A percentile compares a stretch with the other conserved stretches of the same genome.
Evolutionary conservation across 805 yeast genomes (phyloP).

Genomic region (Lipomyces sp.): DNA sequence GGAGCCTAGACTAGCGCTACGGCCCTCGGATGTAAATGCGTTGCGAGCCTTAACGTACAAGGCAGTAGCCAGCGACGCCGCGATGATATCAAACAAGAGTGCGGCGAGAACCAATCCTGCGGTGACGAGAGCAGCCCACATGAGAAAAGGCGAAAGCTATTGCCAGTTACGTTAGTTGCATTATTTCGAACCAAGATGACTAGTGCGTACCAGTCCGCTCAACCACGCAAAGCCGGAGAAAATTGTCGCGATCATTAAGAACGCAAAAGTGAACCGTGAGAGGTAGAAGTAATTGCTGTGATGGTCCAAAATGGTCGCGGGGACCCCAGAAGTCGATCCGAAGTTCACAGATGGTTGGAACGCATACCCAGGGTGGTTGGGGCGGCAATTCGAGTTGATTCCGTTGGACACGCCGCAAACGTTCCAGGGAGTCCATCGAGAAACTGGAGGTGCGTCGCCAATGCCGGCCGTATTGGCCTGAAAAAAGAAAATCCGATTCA

Average conservation of each 20-base stretch:
- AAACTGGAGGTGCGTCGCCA: constrained; percentile 48
- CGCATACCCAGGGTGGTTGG: constrained; percentile 74
- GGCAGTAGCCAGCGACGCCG: constrained; percentile 64
- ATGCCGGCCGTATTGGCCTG: constrained; percentile 70
- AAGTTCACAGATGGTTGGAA: constrained; percentile 83
- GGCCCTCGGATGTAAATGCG: constrained; percentile 57
- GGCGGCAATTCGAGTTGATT: constrained; percentile 55
- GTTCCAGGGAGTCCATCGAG: constrained; percentile 87
- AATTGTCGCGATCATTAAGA: constrained; percentile 61
- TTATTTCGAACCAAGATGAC: neutral
- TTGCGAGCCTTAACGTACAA: constrained; percentile 73
- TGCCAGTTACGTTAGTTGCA: neutral
- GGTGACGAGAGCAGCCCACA: constrained; percentile 19
- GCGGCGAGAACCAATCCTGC: constrained; percentile 41
- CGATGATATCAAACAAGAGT: constrained; percentile 39
- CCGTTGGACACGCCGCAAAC: constrained; percentile 57
- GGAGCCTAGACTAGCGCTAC: constrained; percentile 37
- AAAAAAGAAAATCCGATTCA: constrained; percentile 77
- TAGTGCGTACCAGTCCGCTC: constrained; percentile 20
- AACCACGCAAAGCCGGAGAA: constrained; percentile 58
- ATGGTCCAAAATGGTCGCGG: constrained; percentile 55
- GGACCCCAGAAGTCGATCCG: constrained; percentile 57
- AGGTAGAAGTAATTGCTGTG: constrained; percentile 64
- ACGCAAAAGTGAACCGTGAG: constrained; percentile 71
- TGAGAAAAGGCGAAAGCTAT: constrained; percentile 33